Evolutionary conservation across 1,139 yeast genomes (phyloP).

Genomic region (Kodamaea plutei): DNA sequence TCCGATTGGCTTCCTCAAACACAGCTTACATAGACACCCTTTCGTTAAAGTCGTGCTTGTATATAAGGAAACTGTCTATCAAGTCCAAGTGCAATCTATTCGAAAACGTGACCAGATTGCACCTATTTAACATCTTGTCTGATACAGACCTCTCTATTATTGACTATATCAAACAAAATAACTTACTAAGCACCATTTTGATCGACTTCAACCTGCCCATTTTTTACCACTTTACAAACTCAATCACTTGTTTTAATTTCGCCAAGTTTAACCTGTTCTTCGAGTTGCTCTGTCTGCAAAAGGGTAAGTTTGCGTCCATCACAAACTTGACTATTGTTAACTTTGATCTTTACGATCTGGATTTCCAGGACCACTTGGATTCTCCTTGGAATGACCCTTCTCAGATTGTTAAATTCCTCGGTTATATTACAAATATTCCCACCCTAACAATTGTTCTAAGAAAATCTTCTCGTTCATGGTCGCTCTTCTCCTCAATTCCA

Average conservation of each 20-base stretch:
- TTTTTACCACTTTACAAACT: constrained; percentile 28
- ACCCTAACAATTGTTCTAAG: constrained; percentile 24
- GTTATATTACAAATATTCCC: constrained; percentile 24
- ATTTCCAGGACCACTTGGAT: constrained; percentile 4
- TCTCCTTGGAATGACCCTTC: constrained; percentile 11
- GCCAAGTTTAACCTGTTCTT: constrained; percentile 39
- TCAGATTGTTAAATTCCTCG: constrained; percentile 26
- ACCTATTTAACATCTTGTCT: constrained; percentile 34
- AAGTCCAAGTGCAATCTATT: constrained; percentile 22
- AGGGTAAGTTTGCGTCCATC: constrained; percentile 30
- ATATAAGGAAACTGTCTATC: constrained; percentile 15
- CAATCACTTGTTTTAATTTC: constrained; percentile 27
- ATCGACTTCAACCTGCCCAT: constrained; percentile 49
- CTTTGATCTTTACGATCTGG: constrained; percentile 31
- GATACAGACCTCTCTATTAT: constrained; percentile 47
- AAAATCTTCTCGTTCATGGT: too few relatives aligned
- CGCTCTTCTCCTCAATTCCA: too few relatives aligned
- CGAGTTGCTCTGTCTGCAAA: constrained; percentile 38
- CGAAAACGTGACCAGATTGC: constrained; percentile 30
- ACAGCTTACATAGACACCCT: constrained; percentile 16
- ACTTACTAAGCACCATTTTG: constrained; percentile 28
- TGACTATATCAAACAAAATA: constrained; percentile 31
- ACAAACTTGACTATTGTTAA: constrained; percentile 25
- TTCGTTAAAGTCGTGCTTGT: constrained; percentile 25
- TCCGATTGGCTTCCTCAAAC: constrained; percentile 15